Percentiles rank a stretch among this genome's conserved stretches.
Evolutionary conservation across 208 protist species (phyloP).

Genomic region (Wallacemonas sp.): DNA sequence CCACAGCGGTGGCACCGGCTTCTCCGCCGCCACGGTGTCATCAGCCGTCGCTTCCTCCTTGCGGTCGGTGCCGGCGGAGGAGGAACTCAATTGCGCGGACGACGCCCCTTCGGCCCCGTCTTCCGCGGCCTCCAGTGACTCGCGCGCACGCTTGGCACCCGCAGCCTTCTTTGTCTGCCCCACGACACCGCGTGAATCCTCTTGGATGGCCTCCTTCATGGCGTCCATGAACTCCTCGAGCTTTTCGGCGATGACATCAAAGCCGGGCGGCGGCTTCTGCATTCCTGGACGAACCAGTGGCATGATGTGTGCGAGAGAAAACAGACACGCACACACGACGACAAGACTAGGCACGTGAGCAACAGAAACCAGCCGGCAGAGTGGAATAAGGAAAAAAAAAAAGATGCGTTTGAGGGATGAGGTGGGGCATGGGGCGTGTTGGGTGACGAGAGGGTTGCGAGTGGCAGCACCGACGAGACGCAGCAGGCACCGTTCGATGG

Average conservation of each 20-base stretch:
- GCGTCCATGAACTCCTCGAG: constrained; percentile 70
- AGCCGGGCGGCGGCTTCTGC: constrained; percentile 75
- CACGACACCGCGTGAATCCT: constrained; percentile 57
- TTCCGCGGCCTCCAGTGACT: background rate
- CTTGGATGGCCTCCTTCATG: constrained; percentile 71
- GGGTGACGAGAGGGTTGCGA: too few species aligned
- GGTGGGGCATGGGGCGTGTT: too few species aligned
- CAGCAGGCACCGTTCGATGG: too few species aligned
- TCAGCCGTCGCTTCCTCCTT: background rate
- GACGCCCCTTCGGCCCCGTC: constrained; percentile 1
- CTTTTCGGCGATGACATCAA: constrained; percentile 52
- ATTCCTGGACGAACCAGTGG: constrained; percentile 78
- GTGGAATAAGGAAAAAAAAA: background rate
- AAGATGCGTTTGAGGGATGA: background rate
- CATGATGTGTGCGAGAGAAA: constrained; percentile 30
- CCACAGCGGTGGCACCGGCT: constrained; percentile 70
- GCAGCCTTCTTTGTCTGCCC: constrained; percentile 30
- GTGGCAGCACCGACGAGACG: too few species aligned
- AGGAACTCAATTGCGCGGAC: background rate
- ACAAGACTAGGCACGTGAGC: background rate
- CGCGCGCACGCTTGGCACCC: background rate
- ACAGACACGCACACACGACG: background rate
- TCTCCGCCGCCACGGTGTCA: background rate
- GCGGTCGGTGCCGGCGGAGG: too few species aligned
- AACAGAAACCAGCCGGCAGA: background rate